Evolutionary conservation across 1,284 basidiomycete genomes (phyloP).

Genomic region (Ceratobasidium sp.): DNA sequence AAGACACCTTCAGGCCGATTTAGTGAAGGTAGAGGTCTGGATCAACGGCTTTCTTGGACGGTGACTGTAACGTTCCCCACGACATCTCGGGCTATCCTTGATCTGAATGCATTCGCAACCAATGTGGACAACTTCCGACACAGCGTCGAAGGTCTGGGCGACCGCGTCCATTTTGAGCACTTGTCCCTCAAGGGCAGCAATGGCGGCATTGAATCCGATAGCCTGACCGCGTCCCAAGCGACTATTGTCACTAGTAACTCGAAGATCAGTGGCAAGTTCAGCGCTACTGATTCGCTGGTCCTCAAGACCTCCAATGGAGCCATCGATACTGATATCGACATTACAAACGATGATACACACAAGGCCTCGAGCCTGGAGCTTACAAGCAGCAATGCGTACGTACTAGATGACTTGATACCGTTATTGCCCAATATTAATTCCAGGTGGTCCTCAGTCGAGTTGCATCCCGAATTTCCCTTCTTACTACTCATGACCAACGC

Average conservation of each 20-base stretch:
- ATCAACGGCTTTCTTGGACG: conserved; percentile 9
- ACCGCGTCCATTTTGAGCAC: conserved; percentile 36
- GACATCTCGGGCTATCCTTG: conserved; percentile 5
- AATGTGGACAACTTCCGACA: conserved; percentile 38
- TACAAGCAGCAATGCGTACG: conserved; percentile 21
- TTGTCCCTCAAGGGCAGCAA: conserved; percentile 31
- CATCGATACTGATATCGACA: conserved; percentile 29
- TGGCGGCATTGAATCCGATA: conserved; percentile 11
- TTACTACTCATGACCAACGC: conserved; percentile 36
- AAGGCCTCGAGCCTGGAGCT: conserved; percentile 10
- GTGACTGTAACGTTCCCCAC: conserved; percentile 41
- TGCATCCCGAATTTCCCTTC: conserved; percentile 14
- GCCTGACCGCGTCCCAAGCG: conserved; percentile 16
- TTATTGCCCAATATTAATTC: background rate
- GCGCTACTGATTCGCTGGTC: conserved; percentile 27
- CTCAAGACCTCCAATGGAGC: conserved; percentile 40
- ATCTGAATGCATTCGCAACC: conserved; percentile 36
- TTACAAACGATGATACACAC: conserved; percentile 39
- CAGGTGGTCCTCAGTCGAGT: conserved; percentile 1
- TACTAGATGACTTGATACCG: background rate
- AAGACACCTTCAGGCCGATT: conserved; percentile 25
- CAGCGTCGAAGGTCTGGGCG: conserved; percentile 33
- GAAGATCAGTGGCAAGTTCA: conserved; percentile 34
- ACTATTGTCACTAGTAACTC: conserved; percentile 39
- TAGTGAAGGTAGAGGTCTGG: background rate